Conservation (phyloP, 768 basidiomycete species). For the Mycena chlorophos region DNA sequence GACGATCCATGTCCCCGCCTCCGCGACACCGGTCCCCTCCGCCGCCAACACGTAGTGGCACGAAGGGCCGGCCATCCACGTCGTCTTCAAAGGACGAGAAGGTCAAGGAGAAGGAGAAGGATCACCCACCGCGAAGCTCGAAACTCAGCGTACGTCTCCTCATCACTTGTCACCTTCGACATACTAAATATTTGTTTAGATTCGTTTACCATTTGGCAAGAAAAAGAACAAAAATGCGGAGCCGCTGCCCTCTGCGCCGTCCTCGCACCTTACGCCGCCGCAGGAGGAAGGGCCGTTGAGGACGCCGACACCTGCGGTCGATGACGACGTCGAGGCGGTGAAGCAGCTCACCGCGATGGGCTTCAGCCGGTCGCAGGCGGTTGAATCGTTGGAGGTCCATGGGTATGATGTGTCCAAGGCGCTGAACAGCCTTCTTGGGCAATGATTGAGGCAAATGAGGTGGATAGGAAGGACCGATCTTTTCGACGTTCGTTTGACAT, state of each 20-base stretch:
- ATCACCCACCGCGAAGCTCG: constrained; percentile 57
- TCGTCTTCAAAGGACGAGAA: constrained; percentile 59
- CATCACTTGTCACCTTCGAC: not conserved
- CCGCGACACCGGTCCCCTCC: constrained; percentile 44
- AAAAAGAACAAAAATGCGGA: constrained; percentile 65
- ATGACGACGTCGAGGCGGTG: constrained; percentile 75
- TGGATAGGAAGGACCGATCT: too few species aligned
- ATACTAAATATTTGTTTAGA: constrained; percentile 38
- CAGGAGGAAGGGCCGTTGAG: constrained; percentile 46
- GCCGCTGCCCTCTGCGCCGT: constrained; percentile 43
- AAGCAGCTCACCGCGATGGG: constrained; percentile 88
- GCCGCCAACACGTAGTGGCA: constrained; percentile 50
- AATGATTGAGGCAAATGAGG: constrained; percentile 10
- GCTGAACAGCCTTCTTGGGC: constrained; percentile 70
- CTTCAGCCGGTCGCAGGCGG: constrained; percentile 79
- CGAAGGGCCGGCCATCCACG: constrained; percentile 60
- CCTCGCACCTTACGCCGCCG: constrained; percentile 42
- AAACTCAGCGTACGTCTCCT: constrained; percentile 67
- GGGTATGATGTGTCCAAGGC: constrained; percentile 81
- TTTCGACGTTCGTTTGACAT: not conserved
- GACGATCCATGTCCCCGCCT: constrained; percentile 37
- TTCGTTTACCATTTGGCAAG: constrained; percentile 78
- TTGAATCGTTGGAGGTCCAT: constrained; percentile 80
- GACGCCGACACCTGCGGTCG: constrained; percentile 51
- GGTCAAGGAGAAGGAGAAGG: constrained; percentile 60